A percentile compares a stretch with the other conserved stretches of the same genome.
Conservation (phyloP, 192 early-diverging fungal genomes). For the Allomyces macrogynus region DNA sequence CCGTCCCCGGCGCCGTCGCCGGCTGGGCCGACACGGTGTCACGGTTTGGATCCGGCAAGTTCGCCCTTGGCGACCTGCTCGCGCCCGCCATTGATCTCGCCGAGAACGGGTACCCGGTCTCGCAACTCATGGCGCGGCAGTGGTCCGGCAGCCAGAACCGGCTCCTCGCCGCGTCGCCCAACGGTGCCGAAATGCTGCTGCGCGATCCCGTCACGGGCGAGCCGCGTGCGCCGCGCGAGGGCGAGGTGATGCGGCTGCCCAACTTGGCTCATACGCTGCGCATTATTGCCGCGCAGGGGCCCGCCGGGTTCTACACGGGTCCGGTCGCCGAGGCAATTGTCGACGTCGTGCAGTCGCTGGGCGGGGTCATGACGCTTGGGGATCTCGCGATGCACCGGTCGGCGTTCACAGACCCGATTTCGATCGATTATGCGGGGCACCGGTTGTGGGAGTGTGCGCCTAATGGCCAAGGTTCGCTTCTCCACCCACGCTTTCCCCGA, state of each 20-base stretch:
- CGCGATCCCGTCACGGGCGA: conserved; percentile 13
- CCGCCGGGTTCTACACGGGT: conserved; percentile 47
- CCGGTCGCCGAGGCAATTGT: conserved; percentile 44
- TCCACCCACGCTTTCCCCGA: neutral
- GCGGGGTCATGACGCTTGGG: conserved; percentile 40
- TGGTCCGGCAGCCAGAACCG: conserved; percentile 4
- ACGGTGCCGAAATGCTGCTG: conserved; percentile 25
- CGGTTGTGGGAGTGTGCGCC: conserved; percentile 51
- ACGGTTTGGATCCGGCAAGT: conserved; percentile 36
- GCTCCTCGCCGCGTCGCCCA: conserved; percentile 10
- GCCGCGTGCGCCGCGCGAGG: conserved; percentile 25
- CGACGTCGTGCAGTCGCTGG: conserved; percentile 19
- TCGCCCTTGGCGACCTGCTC: conserved; percentile 33
- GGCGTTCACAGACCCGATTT: conserved; percentile 32
- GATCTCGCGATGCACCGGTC: conserved; percentile 37
- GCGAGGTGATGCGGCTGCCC: conserved; percentile 41
- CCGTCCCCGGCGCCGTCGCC: conserved; percentile 53
- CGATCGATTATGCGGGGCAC: conserved; percentile 33
- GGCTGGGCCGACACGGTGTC: conserved; percentile 49
- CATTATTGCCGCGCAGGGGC: conserved; percentile 22
- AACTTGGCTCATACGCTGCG: conserved; percentile 23
- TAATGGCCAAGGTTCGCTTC: conserved; percentile 33
- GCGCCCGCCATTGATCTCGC: conserved; percentile 47
- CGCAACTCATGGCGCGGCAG: conserved; percentile 23
- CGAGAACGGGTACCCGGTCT: conserved; percentile 40